Conservation (phyloP, 805 yeast species). For the Pichia membranifaciens region DNA sequence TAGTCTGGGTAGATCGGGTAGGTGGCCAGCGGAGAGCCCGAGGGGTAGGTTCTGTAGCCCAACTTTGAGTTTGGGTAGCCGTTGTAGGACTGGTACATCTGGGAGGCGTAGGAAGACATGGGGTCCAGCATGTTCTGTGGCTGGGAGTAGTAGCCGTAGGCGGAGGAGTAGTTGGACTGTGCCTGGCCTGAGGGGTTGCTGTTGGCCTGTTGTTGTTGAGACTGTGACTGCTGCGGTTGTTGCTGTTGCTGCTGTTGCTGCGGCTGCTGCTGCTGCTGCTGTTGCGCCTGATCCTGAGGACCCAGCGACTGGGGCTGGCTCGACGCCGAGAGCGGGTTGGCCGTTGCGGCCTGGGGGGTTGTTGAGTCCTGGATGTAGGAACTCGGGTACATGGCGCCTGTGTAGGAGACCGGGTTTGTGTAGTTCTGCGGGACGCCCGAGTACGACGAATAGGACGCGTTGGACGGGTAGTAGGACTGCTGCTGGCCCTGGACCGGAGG, state of each 20-base stretch:
- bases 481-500: background rate
- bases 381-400: background rate
- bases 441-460: slow-evolving; percentile 1
- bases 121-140: background rate
- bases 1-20: slow-evolving; percentile 1
- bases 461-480: background rate
- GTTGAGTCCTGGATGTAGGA: background rate
- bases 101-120: background rate
- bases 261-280: background rate
- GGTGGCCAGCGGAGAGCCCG: background rate
- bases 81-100: slow-evolving; percentile 1
- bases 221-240: background rate
- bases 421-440: background rate
- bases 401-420: background rate
- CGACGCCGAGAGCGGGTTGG: no score
- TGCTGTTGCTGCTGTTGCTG: slow-evolving; percentile 13
- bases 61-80: background rate
- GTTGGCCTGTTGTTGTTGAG: slow-evolving; percentile 12
- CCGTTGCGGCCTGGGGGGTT: background rate
- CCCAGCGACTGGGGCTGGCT: no score
- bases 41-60: background rate
- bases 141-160: slow-evolving; percentile 13
- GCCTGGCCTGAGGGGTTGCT: background rate
- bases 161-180: slow-evolving; percentile 6
- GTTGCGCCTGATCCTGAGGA: background rate